Evolutionary conservation across 495 filamentous ascomycete genomes (phyloP).

Genomic region (Neurospora africana): DNA sequence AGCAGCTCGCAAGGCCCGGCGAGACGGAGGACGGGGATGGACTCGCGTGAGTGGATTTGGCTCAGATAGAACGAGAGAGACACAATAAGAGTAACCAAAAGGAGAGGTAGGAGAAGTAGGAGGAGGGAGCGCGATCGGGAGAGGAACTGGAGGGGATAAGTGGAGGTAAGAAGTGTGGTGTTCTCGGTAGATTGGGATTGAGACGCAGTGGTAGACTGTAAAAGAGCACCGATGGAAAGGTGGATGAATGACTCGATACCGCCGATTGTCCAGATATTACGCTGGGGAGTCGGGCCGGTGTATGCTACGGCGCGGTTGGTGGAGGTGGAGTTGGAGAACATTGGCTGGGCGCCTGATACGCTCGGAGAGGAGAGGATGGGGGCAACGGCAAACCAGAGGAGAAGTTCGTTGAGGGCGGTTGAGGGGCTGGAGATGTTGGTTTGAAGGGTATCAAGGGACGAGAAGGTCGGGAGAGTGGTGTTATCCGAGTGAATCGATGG

Average conservation of each 20-base stretch:
- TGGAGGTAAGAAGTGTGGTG: conserved; percentile 1
- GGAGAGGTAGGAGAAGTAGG: conserved; percentile 12
- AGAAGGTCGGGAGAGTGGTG: conserved; percentile 8
- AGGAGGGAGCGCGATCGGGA: conserved; percentile 5
- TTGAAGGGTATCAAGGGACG: conserved; percentile 10
- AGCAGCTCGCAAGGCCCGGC: conserved; percentile 11
- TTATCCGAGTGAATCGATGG: not conserved
- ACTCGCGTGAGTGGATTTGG: conserved; percentile 1
- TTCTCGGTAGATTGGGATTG: not conserved
- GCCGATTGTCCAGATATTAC: conserved; percentile 17
- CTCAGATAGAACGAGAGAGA: conserved; percentile 4
- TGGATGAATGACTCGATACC: conserved; percentile 17
- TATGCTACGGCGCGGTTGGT: conserved; percentile 10
- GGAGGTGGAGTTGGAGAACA: conserved; percentile 17
- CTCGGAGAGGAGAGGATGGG: conserved; percentile 13
- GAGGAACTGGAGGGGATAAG: not conserved
- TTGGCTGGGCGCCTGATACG: conserved; percentile 19
- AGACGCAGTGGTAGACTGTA: conserved; percentile 10
- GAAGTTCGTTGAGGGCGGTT: conserved; percentile 18
- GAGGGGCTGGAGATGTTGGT: conserved; percentile 1
- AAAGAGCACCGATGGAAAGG: conserved; percentile 18
- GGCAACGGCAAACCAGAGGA: conserved; percentile 22
- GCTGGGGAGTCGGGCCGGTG: conserved; percentile 3
- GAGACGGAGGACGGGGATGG: conserved; percentile 19
- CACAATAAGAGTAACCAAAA: conserved; percentile 2